Base-by-base conservation (phyloP, 192 early-diverging fungal genomes). In the Rhizoclosmatium globosum region DNA sequence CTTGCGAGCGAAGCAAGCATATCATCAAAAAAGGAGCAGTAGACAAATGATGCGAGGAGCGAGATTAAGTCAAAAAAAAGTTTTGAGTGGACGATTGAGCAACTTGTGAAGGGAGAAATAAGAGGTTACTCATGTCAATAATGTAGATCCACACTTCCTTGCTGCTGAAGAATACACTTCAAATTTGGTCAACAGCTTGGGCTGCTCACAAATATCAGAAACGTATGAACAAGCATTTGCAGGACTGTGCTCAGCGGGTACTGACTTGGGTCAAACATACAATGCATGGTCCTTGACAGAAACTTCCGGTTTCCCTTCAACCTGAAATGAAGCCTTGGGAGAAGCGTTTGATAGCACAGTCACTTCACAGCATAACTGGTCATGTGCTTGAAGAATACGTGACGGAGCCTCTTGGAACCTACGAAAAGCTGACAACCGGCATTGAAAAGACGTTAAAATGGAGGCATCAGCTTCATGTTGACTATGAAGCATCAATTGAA, bases 241-340 rank as follows among this genome's bases (percentile, higher is more conserved):
- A 64, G 75, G 96, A 98, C 79, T 86, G 94, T 42, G 90, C 94
- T 0, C 82, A 83, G 92, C 94, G 71, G 94, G 95, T 78, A 86
- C 94, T 23, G 96, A 98, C 75, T 87, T 99, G 19, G 97, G 96
- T 0, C 96, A 94, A 2, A 87, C 91, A 2, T 95, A 97, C 82
- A 99, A 99, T 77, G 95, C 92, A 31, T 99, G 98, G 84, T 98
- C 97, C 61, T 86, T 99, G 47, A 91, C 92, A 75, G 96, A 99
- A 72, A 78, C 68, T 46, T 69, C 65, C 44, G 56, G 56, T 31
- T 38, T 38, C 84, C 2, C 85, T 99, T n/a, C 90, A 94, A 1
- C 91, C 92, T 38, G 93, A 94, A 0, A 93, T 98, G 98, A 99
- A 79, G 89, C 92, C 69, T 85, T 95, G n/a, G 98, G 98, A 1